Evolutionary conservation across 2,329 filamentous ascomycete genomes (phyloP).

Genomic region (Stylonectria norvegica): DNA sequence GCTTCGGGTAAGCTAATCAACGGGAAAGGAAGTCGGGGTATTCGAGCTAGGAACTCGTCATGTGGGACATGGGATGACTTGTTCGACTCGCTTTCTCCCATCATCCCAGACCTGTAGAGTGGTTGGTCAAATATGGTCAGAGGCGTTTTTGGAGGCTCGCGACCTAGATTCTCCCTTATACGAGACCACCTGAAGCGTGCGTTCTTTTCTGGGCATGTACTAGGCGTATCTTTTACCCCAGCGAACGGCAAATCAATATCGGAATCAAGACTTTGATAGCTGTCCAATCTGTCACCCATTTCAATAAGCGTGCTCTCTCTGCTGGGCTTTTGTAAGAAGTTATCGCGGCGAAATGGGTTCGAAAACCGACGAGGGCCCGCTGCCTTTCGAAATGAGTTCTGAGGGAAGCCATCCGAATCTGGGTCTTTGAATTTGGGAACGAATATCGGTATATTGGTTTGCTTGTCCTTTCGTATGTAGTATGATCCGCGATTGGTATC

Average conservation of each 20-base stretch:
- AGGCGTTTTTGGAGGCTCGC: conserved; percentile 20
- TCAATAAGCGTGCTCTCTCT: conserved; percentile 16
- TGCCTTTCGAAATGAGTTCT: conserved; percentile 23
- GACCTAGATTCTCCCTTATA: conserved; percentile 22
- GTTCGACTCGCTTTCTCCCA: conserved; percentile 6
- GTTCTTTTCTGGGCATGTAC: background rate
- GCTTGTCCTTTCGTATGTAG: conserved; percentile 22
- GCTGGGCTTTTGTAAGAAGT: conserved; percentile 1
- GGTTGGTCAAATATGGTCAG: conserved; percentile 25
- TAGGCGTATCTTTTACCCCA: background rate
- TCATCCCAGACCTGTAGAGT: conserved; percentile 17
- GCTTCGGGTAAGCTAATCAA: conserved; percentile 38
- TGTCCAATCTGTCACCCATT: conserved; percentile 23
- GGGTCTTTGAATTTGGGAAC: conserved; percentile 19
- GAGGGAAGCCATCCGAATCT: conserved; percentile 10
- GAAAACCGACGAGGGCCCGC: conserved; percentile 27
- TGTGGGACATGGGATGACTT: conserved; percentile 17
- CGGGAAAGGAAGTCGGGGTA: conserved; percentile 33
- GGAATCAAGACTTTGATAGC: conserved; percentile 33
- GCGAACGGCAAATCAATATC: conserved; percentile 12
- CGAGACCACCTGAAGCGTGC: conserved; percentile 24
- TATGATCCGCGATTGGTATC: conserved; percentile 9
- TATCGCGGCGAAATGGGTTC: conserved; percentile 23
- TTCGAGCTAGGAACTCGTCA: conserved; percentile 20
- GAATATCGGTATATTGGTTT: conserved; percentile 16